Base-by-base conservation (phyloP, 2,329 filamentous ascomycete genomes). In the Plenodomus biglobosus region DNA sequence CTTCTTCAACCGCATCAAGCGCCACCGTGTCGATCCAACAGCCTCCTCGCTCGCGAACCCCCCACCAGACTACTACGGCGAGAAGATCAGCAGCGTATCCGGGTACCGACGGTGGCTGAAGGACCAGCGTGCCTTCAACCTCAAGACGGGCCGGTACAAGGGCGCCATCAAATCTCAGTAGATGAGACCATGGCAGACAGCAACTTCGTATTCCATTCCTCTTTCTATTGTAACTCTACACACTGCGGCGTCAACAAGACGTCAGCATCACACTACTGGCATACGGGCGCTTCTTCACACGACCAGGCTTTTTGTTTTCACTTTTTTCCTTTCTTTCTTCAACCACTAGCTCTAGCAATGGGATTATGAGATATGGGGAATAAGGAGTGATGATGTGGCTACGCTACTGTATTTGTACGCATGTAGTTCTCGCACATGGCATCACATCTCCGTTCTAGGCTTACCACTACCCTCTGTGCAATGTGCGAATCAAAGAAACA, bases 21-120 rank as follows among this genome's bases (percentile, higher is more conserved):
- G 87, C 73, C 87, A 94, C 76, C 85, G 94, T 20, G 92, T 95
- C 53, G 92, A 99, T 71, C 92, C 94, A 3, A 88, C 86, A 15
- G 87, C 87, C 44, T 95, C 91, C 54, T 95, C 90, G 35, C 86
- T 94, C 61, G 84, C 89, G 43, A 97, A 97, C 76, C 94, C 94
- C 16, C 89, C 96, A 1, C 92, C 92, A 37, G 94, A 99, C 71
- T 99, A 96, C 75, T 99, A 99, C 67, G 94, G 94, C 64, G 94
- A 99, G 78, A 97, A 96, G 81, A 96, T 99, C 64, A 89, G 88
- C 42, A 96, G 91, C 64, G 90, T 97, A 18, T 81, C 85, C 44
- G 92, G 90, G 39, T 99, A 97, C 73, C 80, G 94, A 65, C 86
- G 90, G 72, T 99, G 94, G 94, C 76, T 99, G 66, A 97, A 96